Evolutionary conservation across 2,329 filamentous ascomycete genomes (phyloP).

Genomic region (Fusarium coicis): DNA sequence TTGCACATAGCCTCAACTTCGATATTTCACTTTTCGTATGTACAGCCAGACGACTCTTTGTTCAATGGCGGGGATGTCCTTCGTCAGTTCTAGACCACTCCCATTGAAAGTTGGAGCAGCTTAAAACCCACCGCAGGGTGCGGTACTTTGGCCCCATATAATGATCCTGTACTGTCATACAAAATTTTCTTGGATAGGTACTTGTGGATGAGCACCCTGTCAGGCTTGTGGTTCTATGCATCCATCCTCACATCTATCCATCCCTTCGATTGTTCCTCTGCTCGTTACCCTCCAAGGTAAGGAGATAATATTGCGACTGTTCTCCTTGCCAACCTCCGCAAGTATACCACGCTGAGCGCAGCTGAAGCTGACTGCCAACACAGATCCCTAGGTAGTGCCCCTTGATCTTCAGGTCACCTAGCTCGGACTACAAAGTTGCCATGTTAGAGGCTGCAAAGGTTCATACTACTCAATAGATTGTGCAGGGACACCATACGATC

Average conservation of each 20-base stretch:
- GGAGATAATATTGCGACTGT: conserved; percentile 22
- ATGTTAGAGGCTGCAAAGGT: neutral
- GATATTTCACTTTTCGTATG: conserved; percentile 1
- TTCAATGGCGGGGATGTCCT: conserved; percentile 31
- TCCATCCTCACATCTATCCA: conserved; percentile 15
- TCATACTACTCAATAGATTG: conserved; percentile 25
- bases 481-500: conserved; percentile 31
- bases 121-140: conserved; percentile 33
- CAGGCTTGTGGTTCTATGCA: conserved; percentile 14
- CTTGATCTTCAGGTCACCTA: conserved; percentile 8
- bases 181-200: conserved; percentile 49
- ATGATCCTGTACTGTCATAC: conserved; percentile 51
- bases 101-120: conserved; percentile 32
- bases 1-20: neutral
- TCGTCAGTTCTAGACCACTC: conserved; percentile 41
- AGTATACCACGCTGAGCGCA: conserved; percentile 1
- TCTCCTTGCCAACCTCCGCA: conserved; percentile 2
- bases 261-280: conserved; percentile 18
- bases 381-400: neutral
- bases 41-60: neutral
- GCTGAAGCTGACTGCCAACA: conserved; percentile 8
- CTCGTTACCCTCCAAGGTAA: conserved; percentile 6
- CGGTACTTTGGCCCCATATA: conserved; percentile 50
- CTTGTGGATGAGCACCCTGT: conserved; percentile 44
- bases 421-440: conserved; percentile 15